These are phyloP conservation scores for Capsicum pubescens DNA, from an alignment of 257 asterid species.

Conservation along the genomic window DNA sequence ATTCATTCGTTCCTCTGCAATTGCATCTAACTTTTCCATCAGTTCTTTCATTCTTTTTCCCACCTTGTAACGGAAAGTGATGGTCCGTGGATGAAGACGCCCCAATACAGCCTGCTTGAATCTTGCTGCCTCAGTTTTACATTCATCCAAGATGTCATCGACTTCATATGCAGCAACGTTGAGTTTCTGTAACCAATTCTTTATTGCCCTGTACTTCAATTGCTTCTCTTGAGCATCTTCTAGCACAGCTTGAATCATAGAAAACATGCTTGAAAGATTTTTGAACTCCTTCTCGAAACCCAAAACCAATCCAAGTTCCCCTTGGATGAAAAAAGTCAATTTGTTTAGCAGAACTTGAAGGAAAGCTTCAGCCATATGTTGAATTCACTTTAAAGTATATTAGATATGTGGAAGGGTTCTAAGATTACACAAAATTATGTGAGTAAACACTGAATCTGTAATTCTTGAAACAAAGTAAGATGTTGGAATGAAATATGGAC, in stretches of 20 bases:
- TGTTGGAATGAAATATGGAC: neutral
- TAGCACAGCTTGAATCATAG: neutral
- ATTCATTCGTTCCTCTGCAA: conserved; percentile 34
- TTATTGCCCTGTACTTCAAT: conserved; percentile 7
- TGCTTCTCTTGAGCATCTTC: conserved; percentile 25
- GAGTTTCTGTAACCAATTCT: neutral
- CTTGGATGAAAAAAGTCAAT: neutral
- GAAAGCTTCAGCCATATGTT: conserved; percentile 15
- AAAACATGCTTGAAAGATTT: neutral
- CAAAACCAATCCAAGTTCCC: conserved; percentile 1
- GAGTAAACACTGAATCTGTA: neutral
- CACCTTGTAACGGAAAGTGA: conserved; percentile 30
- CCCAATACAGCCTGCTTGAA: neutral
- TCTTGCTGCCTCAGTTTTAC: conserved; percentile 14
- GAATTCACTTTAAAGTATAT: neutral
- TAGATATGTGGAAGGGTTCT: neutral
- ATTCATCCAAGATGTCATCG: conserved; percentile 23
- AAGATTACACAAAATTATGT: neutral
- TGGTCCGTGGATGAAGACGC: neutral
- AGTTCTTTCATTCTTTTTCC: conserved; percentile 34
- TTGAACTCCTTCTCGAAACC: neutral
- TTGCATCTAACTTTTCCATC: conserved; percentile 24
- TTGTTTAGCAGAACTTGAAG: neutral
- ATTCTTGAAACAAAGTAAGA: neutral
- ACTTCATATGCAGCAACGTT: neutral